Conservation (phyloP, 805 yeast species). For the Saturnispora quitensis region DNA sequence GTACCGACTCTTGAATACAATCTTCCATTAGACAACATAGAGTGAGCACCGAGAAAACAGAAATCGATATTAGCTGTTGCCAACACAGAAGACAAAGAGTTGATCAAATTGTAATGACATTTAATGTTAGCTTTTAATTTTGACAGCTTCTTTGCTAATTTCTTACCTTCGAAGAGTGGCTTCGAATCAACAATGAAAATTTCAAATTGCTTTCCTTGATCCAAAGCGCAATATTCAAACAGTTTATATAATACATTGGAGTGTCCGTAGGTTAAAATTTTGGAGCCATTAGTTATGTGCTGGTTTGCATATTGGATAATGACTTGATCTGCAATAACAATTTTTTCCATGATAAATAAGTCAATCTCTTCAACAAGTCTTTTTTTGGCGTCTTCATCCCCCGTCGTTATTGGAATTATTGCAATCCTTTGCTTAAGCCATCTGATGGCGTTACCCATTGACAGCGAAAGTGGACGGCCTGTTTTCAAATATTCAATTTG, state of each 20-base stretch:
- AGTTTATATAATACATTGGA: constrained; percentile 75
- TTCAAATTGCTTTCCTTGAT: constrained; percentile 55
- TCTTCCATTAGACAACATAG: constrained; percentile 91
- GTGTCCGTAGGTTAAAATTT: constrained; percentile 80
- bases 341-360: constrained; percentile 73
- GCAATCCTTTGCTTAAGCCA: constrained; percentile 95
- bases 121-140: constrained; percentile 45
- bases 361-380: constrained; percentile 61
- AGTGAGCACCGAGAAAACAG: constrained; percentile 93
- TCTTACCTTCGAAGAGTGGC: constrained; percentile 90
- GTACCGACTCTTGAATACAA: constrained; percentile 92
- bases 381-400: constrained; percentile 59
- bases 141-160: constrained; percentile 56
- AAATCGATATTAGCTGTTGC: constrained; percentile 67
- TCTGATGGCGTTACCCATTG: constrained; percentile 97
- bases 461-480: constrained; percentile 82
- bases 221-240: constrained; percentile 57
- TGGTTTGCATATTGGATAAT: constrained; percentile 72
- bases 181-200: constrained; percentile 87
- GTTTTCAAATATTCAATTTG: constrained; percentile 89
- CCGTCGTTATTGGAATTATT: constrained; percentile 61
- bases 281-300: constrained; percentile 68
- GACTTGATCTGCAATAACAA: constrained; percentile 72
- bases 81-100: constrained; percentile 69
- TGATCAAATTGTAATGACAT: constrained; percentile 70